Base-by-base conservation (phyloP, 2,329 filamentous ascomycete genomes). In the Colletotrichum simmondsii region DNA sequence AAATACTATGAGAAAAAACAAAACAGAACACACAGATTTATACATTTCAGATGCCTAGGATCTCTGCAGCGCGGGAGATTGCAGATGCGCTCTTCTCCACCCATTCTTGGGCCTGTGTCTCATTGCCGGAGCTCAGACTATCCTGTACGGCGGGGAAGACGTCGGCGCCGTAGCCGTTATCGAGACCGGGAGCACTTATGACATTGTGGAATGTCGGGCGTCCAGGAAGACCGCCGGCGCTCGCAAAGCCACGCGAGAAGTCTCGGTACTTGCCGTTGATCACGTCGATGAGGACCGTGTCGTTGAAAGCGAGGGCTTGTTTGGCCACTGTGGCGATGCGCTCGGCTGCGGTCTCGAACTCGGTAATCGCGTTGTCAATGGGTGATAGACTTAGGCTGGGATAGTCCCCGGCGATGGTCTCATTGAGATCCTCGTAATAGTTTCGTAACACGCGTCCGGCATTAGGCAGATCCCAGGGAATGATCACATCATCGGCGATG, bases 381-480 rank as follows among this genome's bases (percentile, higher is more conserved):
- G 65, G 70, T 5, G 65, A 68, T 54, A 72, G 14, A 26, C 69
- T 53, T 2, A 68, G 46, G 30, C 32, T 24, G 11, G 69, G 65
- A n/a, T 70, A 52, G 2, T 53, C 19, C 16, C 26, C 65, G 22
- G 58, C n/a, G 4, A 72, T 32, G 19, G 59, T 70, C 14, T 69
- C 65, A 5, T 72, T 64, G 30, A 72, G 65, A 26, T 72, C 70
- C 2, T 72, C 42, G 53, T 69, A 72, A 37, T 72, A 28, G 2
- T 65, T 72, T 24, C 70, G 65, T 16, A 72, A 65, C 2, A 72
- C 70, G 1, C 66, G 52, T 19, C 59, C 70, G 11, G 70, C 70
- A 28, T 69, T 70, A 7, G 70, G 70, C 8, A 72, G 54, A 8
- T 72, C 70, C 70, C 70, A 72, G 2, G 70, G 70, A 30, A 72